A percentile compares a stretch with the other conserved stretches of the same genome.
Evolutionary conservation across 768 basidiomycete species (phyloP).

Genomic region (Mycena pura): DNA sequence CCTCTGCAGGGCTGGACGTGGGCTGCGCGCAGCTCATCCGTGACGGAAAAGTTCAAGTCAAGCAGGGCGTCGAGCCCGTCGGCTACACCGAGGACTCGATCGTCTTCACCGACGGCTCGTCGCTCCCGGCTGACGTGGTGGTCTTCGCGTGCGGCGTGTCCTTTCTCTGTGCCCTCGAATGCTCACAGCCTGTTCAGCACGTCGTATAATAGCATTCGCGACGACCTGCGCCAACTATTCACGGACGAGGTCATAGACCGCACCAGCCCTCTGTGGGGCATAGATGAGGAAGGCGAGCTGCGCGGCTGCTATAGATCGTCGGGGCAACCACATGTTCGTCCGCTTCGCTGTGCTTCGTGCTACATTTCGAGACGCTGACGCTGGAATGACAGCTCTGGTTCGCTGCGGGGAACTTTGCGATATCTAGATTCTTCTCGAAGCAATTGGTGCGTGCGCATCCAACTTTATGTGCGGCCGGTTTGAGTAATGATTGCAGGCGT

Average conservation of each 20-base stretch:
- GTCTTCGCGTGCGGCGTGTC: constrained; percentile 47
- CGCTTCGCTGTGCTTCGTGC: background rate
- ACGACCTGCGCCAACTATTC: constrained; percentile 30
- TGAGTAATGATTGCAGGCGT: constrained; percentile 22
- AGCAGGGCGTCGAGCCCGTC: constrained; percentile 54
- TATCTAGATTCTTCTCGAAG: constrained; percentile 34
- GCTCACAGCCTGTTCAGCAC: constrained; percentile 22
- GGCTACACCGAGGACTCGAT: constrained; percentile 41
- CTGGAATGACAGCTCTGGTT: constrained; percentile 34
- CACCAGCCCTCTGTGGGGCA: constrained; percentile 33
- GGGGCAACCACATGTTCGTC: constrained; percentile 38
- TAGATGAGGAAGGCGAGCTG: constrained; percentile 41
- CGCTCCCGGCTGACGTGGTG: constrained; percentile 50
- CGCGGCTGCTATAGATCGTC: constrained; percentile 36
- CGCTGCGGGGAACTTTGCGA: constrained; percentile 35
- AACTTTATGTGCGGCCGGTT: background rate
- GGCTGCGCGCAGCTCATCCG: constrained; percentile 58
- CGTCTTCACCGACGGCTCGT: constrained; percentile 46
- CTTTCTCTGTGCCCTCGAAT: background rate
- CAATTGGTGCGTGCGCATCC: constrained; percentile 28
- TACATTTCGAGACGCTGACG: background rate
- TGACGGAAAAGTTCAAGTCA: constrained; percentile 62
- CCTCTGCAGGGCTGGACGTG: constrained; percentile 43
- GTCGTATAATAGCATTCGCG: constrained; percentile 34
- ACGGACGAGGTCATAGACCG: constrained; percentile 34